Evolutionary conservation across 1,139 yeast species (phyloP).

Genomic region (Hemisphaericaspora lyxosophila): DNA sequence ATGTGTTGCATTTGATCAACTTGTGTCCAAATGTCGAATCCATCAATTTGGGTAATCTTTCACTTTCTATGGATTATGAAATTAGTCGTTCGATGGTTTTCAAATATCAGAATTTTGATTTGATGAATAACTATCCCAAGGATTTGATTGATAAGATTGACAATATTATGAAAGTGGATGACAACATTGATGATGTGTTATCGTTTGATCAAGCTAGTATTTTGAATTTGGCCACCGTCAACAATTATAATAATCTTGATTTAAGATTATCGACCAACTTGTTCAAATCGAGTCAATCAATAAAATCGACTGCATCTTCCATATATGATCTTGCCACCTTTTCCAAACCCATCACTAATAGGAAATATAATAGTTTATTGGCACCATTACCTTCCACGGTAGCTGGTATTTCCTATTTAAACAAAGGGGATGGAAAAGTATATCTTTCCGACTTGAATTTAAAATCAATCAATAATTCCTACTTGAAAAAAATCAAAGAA

Average conservation of each 20-base stretch:
- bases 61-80: constrained; percentile 60
- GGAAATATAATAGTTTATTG: constrained; percentile 39
- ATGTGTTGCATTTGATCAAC: constrained; percentile 56
- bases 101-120: constrained; percentile 42
- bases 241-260: constrained; percentile 5
- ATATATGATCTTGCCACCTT: constrained; percentile 31
- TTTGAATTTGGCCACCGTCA: constrained; percentile 4
- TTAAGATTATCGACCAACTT: constrained; percentile 6
- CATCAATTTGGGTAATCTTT: constrained; percentile 54
- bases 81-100: constrained; percentile 32
- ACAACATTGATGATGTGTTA: constrained; percentile 7
- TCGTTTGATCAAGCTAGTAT: constrained; percentile 6
- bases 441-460: constrained; percentile 44
- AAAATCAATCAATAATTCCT: constrained; percentile 36
- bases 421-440: constrained; percentile 40
- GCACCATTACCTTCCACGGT: constrained; percentile 36
- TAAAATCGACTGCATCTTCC: constrained; percentile 30
- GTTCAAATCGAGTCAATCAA: constrained; percentile 13
- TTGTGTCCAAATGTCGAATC: constrained; percentile 56
- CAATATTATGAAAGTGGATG: constrained; percentile 19
- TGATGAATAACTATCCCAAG: constrained; percentile 39
- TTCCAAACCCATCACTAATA: constrained; percentile 25
- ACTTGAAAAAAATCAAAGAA: constrained; percentile 36
- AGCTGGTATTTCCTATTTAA: constrained; percentile 27
- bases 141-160: constrained; percentile 26